These are phyloP conservation scores for Naganishia randhawae DNA, from an alignment of 768 basidiomycete genomes.

Conservation along the genomic window DNA sequence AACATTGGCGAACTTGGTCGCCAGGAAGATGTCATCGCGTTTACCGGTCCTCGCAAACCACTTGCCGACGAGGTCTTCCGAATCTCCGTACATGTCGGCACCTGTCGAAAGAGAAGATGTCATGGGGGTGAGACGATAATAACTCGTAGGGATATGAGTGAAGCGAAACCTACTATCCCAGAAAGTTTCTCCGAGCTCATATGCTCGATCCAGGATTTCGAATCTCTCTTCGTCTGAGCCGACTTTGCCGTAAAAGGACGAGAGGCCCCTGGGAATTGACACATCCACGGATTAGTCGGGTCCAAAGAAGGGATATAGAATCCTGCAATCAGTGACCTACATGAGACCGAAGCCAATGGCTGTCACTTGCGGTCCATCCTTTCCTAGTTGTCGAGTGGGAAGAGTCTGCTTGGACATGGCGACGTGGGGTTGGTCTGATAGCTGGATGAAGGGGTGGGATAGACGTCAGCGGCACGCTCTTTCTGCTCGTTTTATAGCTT, in stretches of 20 bases:
- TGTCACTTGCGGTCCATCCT: slow-evolving; percentile 18
- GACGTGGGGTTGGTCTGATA: no score
- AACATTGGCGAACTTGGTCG: slow-evolving; percentile 58
- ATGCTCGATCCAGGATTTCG: slow-evolving; percentile 57
- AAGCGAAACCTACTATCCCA: slow-evolving; percentile 52
- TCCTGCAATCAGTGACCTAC: neutral
- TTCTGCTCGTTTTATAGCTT: no score
- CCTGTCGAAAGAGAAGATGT: slow-evolving; percentile 36
- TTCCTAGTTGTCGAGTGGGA: slow-evolving; percentile 23
- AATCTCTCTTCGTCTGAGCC: slow-evolving; percentile 61
- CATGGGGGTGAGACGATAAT: neutral
- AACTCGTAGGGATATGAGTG: no score
- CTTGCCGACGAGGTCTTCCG: slow-evolving; percentile 55
- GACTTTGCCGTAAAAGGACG: slow-evolving; percentile 47
- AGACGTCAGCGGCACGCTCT: no score
- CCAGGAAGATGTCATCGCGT: slow-evolving; percentile 56
- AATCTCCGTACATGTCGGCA: slow-evolving; percentile 56
- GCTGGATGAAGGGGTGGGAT: no score
- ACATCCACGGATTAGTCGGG: neutral
- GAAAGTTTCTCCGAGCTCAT: slow-evolving; percentile 54
- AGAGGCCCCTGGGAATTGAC: slow-evolving; percentile 15
- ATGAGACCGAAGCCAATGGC: slow-evolving; percentile 23
- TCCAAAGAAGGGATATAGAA: neutral
- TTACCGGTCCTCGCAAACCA: slow-evolving; percentile 51
- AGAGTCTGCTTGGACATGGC: slow-evolving; percentile 2